Conservation (phyloP, 1,284 basidiomycete genomes). For the Puccinia triticina region DNA sequence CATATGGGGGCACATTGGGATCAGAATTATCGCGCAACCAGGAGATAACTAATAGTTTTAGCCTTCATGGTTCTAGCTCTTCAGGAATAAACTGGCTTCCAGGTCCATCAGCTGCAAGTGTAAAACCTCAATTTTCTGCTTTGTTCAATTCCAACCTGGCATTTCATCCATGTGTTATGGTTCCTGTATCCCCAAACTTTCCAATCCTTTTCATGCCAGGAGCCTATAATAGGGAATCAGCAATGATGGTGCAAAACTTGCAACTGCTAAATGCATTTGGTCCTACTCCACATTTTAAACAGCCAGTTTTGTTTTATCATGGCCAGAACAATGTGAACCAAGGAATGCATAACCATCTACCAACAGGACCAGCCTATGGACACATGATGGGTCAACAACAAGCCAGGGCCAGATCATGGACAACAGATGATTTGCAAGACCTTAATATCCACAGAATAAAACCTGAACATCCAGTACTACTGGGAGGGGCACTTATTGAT, state of each 20-base stretch:
- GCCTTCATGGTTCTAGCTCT: background rate
- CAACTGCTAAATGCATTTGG: background rate
- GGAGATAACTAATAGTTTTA: too few species aligned
- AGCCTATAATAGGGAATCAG: background rate
- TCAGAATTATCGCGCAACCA: too few species aligned
- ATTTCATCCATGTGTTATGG: background rate
- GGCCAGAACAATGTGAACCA: too few species aligned
- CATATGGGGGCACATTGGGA: too few species aligned
- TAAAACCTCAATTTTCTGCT: background rate
- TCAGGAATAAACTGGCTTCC: background rate
- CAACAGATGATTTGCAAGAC: background rate
- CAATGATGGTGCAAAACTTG: background rate
- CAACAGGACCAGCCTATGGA: background rate
- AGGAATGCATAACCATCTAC: too few species aligned
- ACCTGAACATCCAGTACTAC: background rate
- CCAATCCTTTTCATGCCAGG: background rate
- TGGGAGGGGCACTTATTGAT: background rate
- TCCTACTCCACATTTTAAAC: background rate
- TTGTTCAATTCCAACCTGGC: background rate
- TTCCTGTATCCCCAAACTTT: background rate
- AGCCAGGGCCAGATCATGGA: background rate
- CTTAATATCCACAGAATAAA: background rate
- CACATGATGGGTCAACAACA: background rate
- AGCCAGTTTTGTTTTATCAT: too few species aligned
- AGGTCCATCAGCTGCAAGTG: background rate